Conservation (phyloP, 768 basidiomycete genomes). For the Inosperma sp. region DNA sequence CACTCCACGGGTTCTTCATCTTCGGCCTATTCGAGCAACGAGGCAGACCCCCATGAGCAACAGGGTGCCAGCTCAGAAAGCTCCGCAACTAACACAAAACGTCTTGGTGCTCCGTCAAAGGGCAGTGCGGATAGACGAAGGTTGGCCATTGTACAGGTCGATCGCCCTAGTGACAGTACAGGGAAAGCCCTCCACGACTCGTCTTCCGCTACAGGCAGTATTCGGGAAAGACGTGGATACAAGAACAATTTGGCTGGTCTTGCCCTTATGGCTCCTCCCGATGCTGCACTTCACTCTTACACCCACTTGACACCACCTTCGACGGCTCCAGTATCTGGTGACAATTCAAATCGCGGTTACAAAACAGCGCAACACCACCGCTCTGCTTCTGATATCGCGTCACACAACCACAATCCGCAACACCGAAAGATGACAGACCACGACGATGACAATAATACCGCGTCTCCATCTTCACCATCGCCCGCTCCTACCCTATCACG, state of each 20-base stretch:
- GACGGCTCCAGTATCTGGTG: slow-evolving; percentile 39
- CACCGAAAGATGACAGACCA: slow-evolving; percentile 14
- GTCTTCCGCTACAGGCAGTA: slow-evolving; percentile 26
- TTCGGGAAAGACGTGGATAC: slow-evolving; percentile 39
- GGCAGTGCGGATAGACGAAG: slow-evolving; percentile 61
- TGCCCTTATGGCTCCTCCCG: slow-evolving; percentile 70
- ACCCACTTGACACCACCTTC: slow-evolving; percentile 50
- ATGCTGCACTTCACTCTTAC: slow-evolving; percentile 52
- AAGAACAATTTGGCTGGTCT: slow-evolving; percentile 45
- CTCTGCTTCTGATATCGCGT: slow-evolving; percentile 44
- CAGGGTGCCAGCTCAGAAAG: slow-evolving; percentile 26
- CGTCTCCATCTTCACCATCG: slow-evolving; percentile 5
- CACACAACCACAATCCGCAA: slow-evolving; percentile 26
- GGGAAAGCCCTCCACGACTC: slow-evolving; percentile 23
- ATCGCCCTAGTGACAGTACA: slow-evolving; percentile 30
- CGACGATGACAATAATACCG: slow-evolving; percentile 13
- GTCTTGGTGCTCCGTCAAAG: slow-evolving; percentile 52
- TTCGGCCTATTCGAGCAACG: slow-evolving; percentile 50
- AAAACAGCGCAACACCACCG: slow-evolving; percentile 34
- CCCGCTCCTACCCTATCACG: slow-evolving; percentile 11
- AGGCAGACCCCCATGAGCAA: slow-evolving; percentile 22
- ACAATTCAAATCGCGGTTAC: slow-evolving; percentile 17
- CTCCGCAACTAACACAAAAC: slow-evolving; percentile 31
- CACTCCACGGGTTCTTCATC: slow-evolving; percentile 39
- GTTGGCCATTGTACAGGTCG: slow-evolving; percentile 63